Evolutionary conservation across 768 basidiomycete genomes (phyloP), one percentile per base, ranked within the genome.

Genomic region (Tylopilus sp.): DNA sequence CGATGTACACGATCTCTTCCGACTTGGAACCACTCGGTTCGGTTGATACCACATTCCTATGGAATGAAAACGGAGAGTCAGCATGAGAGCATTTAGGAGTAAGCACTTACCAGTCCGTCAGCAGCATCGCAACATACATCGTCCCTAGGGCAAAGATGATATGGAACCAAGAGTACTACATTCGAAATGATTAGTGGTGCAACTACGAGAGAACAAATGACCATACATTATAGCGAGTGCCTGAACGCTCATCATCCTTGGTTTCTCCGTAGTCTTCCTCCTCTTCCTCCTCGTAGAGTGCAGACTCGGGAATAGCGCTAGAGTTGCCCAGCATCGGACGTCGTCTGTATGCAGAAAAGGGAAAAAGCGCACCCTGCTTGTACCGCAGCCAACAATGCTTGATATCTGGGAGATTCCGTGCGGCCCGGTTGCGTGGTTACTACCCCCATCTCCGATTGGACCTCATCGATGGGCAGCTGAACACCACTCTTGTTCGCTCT

Each of bases 81-180:
- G 30, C 22, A 53, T 9, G 28, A 48, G 28, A 11, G 4, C 3
- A 20, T 15, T 11, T 9, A 4, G 36, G 31, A n/a, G 35, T 2
- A 22, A 18, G 21, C 33, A 75, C 90, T 51, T 68, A 95, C 95
- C 97, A 98, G 71, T 99, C 95, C 1, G 95, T 99, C 48, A 99
- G 71, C 13, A 99, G 75, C 81, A 97, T 95, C 6, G 91, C 93
- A 22, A 98, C 93, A 70, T 99, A 99, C 97, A 98, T 98, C 13
- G 93, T 78, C 25, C 85, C 97, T 59, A 98, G 87, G 40, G 88
- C 83, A 66, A 98, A 99, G 62, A 99, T 98, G 68, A 98, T 72
- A 65, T 99, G 97, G 83, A 99, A 98, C 93, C 94, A 99, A 2
- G 93, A 83, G 67, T 99, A 99, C 94, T 97, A 59, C 5, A 35